phyloP scores from a whole-genome alignment of 2,329 filamentous ascomycete genomes.

The Akanthomyces dipterigenus region DNA sequence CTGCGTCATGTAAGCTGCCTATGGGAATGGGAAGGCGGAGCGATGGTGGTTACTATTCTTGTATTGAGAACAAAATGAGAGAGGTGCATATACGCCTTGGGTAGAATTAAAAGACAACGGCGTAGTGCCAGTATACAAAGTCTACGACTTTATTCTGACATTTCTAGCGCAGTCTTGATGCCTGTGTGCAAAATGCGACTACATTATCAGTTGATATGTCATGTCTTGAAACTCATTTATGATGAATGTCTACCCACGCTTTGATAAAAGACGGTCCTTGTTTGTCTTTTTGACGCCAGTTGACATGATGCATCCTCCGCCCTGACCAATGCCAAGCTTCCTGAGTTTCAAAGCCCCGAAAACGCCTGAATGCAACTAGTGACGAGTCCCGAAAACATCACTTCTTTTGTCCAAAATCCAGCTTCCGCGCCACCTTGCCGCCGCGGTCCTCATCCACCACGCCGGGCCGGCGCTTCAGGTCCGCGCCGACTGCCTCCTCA shows the following conservation, averaged over 20 bases:
- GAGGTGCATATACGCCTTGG: neutral
- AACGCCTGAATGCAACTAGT: neutral
- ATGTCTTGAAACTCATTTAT: neutral
- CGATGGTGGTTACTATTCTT: neutral
- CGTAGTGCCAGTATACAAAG: neutral
- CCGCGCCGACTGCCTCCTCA: slow-evolving; percentile 69
- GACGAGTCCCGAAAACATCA: neutral
- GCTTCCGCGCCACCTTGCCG: slow-evolving; percentile 72
- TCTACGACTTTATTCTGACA: neutral
- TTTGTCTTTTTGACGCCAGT: neutral
- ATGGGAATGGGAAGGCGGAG: slow-evolving; percentile 19
- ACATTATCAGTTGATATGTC: neutral
- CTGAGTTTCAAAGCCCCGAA: too few relatives aligned
- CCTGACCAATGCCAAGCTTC: neutral
- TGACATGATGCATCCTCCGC: neutral
- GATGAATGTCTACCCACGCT: neutral
- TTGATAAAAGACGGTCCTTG: neutral
- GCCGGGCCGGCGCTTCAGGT: slow-evolving; percentile 67
- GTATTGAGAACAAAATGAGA: neutral
- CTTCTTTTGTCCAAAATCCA: slow-evolving; percentile 59
- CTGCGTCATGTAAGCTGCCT: slow-evolving; percentile 57
- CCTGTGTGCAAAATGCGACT: neutral
- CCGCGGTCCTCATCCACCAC: slow-evolving; percentile 61
- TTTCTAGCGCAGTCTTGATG: neutral
- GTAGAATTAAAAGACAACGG: neutral